Conservation (phyloP, 768 basidiomycete genomes). For the Boletus sp. region DNA sequence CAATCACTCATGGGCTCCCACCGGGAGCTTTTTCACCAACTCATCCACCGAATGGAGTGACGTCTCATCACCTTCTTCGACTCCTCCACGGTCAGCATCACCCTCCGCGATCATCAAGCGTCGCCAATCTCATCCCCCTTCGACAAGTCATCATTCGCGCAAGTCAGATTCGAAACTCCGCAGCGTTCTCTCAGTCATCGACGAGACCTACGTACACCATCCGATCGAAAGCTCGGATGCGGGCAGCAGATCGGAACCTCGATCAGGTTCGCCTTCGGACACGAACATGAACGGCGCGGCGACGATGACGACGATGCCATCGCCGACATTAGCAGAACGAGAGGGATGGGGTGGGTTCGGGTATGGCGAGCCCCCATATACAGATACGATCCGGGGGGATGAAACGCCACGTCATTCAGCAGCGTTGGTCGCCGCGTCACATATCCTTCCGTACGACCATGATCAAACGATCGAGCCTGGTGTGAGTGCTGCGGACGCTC, state of each 20-base stretch:
- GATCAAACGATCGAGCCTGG: slow-evolving; percentile 21
- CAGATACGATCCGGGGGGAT: slow-evolving; percentile 33
- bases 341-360: slow-evolving; percentile 42
- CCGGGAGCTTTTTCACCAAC: slow-evolving; percentile 46
- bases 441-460: slow-evolving; percentile 22
- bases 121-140: slow-evolving; percentile 51
- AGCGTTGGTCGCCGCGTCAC: slow-evolving; percentile 21
- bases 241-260: slow-evolving; percentile 16
- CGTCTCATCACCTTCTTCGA: slow-evolving; percentile 34
- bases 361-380: slow-evolving; percentile 40
- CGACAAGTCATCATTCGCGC: slow-evolving; percentile 39
- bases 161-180: slow-evolving; percentile 70
- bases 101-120: slow-evolving; percentile 44
- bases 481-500: slow-evolving; percentile 16
- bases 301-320: background rate
- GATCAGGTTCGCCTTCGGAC: slow-evolving; percentile 27
- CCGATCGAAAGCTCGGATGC: slow-evolving; percentile 25
- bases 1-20: slow-evolving; percentile 52
- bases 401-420: slow-evolving; percentile 48
- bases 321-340: slow-evolving; percentile 21
- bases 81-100: slow-evolving; percentile 51
- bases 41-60: slow-evolving; percentile 59
- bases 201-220: slow-evolving; percentile 50
- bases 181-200: slow-evolving; percentile 68
- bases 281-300: slow-evolving; percentile 24